phyloP scores from a whole-genome alignment of 495 filamentous ascomycete species.

The Annulohypoxylon nitens region DNA sequence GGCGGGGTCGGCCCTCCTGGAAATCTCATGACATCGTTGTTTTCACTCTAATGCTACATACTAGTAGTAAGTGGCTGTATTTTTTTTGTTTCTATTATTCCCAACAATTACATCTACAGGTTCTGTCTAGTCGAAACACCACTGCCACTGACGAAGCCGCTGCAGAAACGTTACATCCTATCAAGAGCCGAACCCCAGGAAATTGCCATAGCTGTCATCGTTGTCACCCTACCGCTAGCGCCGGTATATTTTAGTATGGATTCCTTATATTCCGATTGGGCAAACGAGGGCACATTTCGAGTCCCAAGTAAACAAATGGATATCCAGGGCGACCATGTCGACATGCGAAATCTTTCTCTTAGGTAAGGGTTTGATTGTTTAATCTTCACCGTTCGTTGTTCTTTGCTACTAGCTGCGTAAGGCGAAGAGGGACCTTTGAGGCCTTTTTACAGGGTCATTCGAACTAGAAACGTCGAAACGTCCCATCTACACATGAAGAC shows the following conservation, averaged over 20 bases:
- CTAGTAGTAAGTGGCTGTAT: neutral
- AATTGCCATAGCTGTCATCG: neutral
- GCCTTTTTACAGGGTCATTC: neutral
- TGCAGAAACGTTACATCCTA: neutral
- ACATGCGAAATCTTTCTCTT: neutral
- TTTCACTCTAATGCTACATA: neutral
- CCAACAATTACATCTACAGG: neutral
- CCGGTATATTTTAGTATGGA: neutral
- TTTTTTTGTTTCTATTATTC: neutral
- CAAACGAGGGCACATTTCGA: neutral
- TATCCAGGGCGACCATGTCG: neutral
- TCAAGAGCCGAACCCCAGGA: constrained; percentile 7
- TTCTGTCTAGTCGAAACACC: neutral
- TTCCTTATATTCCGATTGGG: neutral
- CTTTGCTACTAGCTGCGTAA: constrained; percentile 4
- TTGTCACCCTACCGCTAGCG: neutral
- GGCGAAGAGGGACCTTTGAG: neutral
- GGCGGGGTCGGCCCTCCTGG: constrained; percentile 21
- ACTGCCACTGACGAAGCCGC: neutral
- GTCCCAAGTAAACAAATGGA: neutral
- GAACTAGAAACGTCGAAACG: neutral
- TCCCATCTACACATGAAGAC: neutral
- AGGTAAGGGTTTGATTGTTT: constrained; percentile 3
- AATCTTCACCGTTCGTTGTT: neutral
- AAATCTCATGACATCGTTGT: constrained; percentile 3